Base-by-base conservation (phyloP, 2,329 filamentous ascomycete species). In the Epichloe amarillans region DNA sequence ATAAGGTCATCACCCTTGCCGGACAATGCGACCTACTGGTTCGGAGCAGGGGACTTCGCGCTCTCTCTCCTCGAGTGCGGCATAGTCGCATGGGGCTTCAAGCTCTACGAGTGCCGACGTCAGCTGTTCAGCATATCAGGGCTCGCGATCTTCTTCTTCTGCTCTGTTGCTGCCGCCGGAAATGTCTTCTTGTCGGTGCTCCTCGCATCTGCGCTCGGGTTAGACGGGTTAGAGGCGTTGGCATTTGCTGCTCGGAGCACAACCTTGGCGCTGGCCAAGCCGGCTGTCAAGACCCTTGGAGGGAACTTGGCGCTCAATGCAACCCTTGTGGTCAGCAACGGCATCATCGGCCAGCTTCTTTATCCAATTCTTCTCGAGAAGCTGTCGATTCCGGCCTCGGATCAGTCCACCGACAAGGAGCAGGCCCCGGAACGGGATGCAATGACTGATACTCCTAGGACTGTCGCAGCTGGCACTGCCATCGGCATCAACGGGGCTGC, bases 401-500 rank as follows among this genome's bases (percentile, higher is more conserved):
- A 19, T 26, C 7, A 30, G 3, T 7, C 33, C 17, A 41, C 15
- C 12, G 17, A 21, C n/a, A 35, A 48, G 17, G n/a, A 46, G 14
- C 5, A 12, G 19, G 15, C 4, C 26, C 26, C 8, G 26, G 26
- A 44, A 40, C n/a, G n/a, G 40, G 33, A 35, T 11, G 12, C 17
- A 36, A 19, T 11, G 64, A 11, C 23, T 17, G 65, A 68, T 49
- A 61, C 54, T 12, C 49, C 70, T 0, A 51, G 60, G 2, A 71
- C 66, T 0, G 69, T 79, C 2, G 75, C 75, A 0, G 66, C 72
- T 0, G 77, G 77, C 37, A 68, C 76, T 37, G 68, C 75, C 0
- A 69, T 79, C 46, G 77, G 77, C 3, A 72, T 80, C 64, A 81
- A 80, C 55, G 75, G 75, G 1, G 76, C 76, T 0, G 77, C 77